Conservation (phyloP, 805 yeast species). For the Candida bentonensis region DNA sequence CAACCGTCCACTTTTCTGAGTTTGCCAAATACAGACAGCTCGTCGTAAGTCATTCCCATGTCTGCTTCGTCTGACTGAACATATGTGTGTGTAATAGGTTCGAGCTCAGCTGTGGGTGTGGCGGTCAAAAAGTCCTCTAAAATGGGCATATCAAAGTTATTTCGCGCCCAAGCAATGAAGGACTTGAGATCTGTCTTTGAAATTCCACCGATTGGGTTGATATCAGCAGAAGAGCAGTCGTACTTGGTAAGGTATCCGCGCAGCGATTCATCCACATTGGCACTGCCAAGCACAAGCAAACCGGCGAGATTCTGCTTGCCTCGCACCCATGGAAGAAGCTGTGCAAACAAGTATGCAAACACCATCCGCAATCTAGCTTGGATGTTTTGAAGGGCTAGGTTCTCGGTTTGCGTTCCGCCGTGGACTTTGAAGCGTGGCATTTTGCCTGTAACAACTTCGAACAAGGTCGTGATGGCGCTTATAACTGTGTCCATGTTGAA, state of each 20-base stretch:
- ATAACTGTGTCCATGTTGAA: constrained; percentile 85
- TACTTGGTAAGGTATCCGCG: constrained; percentile 94
- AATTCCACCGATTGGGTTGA: constrained; percentile 97
- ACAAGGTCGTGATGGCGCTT: constrained; percentile 53
- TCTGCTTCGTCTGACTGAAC: constrained; percentile 95
- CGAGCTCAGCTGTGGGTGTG: constrained; percentile 95
- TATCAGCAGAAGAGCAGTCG: constrained; percentile 94
- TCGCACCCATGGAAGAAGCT: constrained; percentile 88
- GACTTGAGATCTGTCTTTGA: constrained; percentile 85
- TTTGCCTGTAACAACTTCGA: constrained; percentile 83
- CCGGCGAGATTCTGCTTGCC: constrained; percentile 58
- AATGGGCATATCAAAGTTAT: constrained; percentile 59
- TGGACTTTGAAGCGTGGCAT: constrained; percentile 78
- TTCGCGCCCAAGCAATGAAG: constrained; percentile 70
- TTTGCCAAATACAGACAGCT: constrained; percentile 78
- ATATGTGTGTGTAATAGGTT: constrained; percentile 83
- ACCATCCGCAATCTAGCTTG: constrained; percentile 97
- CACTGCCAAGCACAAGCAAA: constrained; percentile 81
- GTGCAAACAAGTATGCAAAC: constrained; percentile 83
- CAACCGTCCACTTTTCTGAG: constrained; percentile 85
- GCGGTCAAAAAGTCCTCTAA: constrained; percentile 71
- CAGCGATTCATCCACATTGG: constrained; percentile 93
- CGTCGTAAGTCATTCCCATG: constrained; percentile 98
- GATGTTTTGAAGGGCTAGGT: constrained; percentile 87
- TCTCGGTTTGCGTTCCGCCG: constrained; percentile 88